Evolutionary conservation across 108 stramenopile genomes (phyloP), one percentile per base, ranked within the genome.

Genomic region (Cyclotella sp.): DNA sequence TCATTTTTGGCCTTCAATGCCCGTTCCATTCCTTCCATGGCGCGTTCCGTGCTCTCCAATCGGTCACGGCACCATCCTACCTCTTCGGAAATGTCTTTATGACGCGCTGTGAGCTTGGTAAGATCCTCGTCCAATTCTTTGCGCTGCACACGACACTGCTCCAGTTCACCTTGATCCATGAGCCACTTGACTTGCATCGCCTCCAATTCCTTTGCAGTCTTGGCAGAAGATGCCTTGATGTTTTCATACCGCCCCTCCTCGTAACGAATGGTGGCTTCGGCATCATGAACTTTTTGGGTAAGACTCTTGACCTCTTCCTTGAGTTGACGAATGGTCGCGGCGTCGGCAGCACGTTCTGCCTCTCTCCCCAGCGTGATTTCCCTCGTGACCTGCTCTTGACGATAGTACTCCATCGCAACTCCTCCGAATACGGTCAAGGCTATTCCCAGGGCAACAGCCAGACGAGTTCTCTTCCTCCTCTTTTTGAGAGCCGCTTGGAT

Each of bases 41-140:
- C 65, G 22, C 72, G 43, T 63, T 80, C 79, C 12, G 72, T 61
- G 29, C 67, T 63, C 29, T 73, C 58, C 68, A 80, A 63, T 22
- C 72, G 58, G 52, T 80, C 79, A 9, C 79, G 79, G 52, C 79
- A 80, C 79, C 79, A 80, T 46, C 41, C 72, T 41, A 80, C 79
- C 52, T 80, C 72, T 49, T 80, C 79, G 8, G 51, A 51, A 24
- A 80, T 43, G 8, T 61, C 59, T 28, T 29, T 72, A 53, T 80
- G 66, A 47, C 45, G 46, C 7, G 58, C 8, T 40, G 53, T 80
- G 65, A 80, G 15, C 6, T 47, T 68, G 18, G 60, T 28, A 0
- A 73, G 46, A 24, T 73, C 72, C 0, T 4, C 27, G 24, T 73
- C 72, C 51, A 80, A 54, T 43, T 68, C 68, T 30, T 63, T 68